These are phyloP conservation scores for Psilocybe tampanensis DNA, from an alignment of 768 basidiomycete species.

Conservation along the genomic window DNA sequence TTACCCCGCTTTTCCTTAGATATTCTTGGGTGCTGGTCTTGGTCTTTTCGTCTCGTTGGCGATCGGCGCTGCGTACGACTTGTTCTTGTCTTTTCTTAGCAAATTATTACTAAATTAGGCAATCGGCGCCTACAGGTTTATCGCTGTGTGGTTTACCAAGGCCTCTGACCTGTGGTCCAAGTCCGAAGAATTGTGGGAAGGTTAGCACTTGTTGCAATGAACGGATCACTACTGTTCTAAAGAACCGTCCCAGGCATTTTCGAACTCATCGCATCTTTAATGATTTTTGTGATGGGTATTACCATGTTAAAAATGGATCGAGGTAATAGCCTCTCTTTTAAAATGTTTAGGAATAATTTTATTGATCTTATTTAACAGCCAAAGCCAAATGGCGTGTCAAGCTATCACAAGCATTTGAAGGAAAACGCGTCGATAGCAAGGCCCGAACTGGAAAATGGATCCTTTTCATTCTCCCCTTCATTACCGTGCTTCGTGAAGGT, in stretches of 20 bases:
- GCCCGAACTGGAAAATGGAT: slow-evolving; percentile 76
- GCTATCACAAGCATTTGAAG: slow-evolving; percentile 76
- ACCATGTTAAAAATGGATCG: slow-evolving; percentile 96
- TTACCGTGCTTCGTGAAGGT: slow-evolving; percentile 95
- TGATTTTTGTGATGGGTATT: slow-evolving; percentile 93
- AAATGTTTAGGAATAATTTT: not conserved
- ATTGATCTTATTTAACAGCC: slow-evolving; percentile 38
- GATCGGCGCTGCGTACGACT: slow-evolving; percentile 79
- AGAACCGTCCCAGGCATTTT: slow-evolving; percentile 54
- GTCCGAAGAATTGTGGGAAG: slow-evolving; percentile 94
- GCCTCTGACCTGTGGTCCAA: slow-evolving; percentile 82
- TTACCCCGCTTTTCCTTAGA: slow-evolving; percentile 39
- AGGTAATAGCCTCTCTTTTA: slow-evolving; percentile 31
- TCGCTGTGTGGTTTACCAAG: slow-evolving; percentile 94
- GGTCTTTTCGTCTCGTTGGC: slow-evolving; percentile 82
- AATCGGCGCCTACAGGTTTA: slow-evolving; percentile 50
- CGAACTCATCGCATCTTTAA: slow-evolving; percentile 66
- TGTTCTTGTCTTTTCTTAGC: not conserved
- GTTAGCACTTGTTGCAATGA: slow-evolving; percentile 37
- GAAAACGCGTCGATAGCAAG: slow-evolving; percentile 49
- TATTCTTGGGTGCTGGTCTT: slow-evolving; percentile 70
- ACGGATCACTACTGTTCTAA: not conserved
- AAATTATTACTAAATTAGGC: slow-evolving; percentile 7
- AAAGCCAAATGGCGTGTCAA: slow-evolving; percentile 95
- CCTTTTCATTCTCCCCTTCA: slow-evolving; percentile 85